phyloP scores from a whole-genome alignment of 169 alveolate species.

The Eimeria praecox region DNA sequence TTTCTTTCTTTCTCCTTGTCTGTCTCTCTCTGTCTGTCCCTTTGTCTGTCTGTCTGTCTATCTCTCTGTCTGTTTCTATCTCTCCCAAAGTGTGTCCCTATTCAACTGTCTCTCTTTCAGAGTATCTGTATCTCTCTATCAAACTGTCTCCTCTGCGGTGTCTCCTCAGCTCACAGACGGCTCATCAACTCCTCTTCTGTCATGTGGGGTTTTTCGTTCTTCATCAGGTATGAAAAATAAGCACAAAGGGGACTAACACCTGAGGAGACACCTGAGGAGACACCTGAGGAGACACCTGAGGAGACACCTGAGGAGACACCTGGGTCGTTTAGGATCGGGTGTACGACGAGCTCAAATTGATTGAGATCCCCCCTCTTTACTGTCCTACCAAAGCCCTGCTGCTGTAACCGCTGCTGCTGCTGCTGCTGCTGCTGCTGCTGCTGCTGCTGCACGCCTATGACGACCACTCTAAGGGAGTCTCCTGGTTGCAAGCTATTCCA shows the following conservation, averaged over 20 bases:
- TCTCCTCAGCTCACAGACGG: slow-evolving; percentile 13
- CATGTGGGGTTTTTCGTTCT: background rate
- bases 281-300: slow-evolving; percentile 7
- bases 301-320: background rate
- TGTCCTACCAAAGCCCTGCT: background rate
- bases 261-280: slow-evolving; percentile 41
- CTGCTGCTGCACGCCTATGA: slow-evolving; percentile 58
- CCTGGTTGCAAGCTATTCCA: slow-evolving; percentile 43
- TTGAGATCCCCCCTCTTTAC: background rate
- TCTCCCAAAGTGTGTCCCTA: background rate
- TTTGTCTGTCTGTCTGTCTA: background rate
- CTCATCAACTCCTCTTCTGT: background rate
- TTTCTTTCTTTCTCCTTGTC: too few species aligned
- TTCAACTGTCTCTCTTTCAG: background rate
- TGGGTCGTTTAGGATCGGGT: background rate
- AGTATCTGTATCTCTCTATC: background rate
- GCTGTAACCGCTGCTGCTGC: background rate
- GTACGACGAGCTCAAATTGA: slow-evolving; percentile 36
- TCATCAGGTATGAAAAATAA: background rate
- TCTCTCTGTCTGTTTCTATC: background rate
- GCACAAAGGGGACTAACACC: background rate
- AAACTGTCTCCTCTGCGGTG: background rate
- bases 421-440: slow-evolving; percentile 15
- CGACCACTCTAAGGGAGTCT: slow-evolving; percentile 1
- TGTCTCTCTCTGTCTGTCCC: background rate